A percentile compares a stretch with the other conserved stretches of the same genome.
These are phyloP conservation scores for Pseudocercospora fuligena DNA, from an alignment of 2,329 filamentous ascomycete species.

Conservation along the genomic window DNA sequence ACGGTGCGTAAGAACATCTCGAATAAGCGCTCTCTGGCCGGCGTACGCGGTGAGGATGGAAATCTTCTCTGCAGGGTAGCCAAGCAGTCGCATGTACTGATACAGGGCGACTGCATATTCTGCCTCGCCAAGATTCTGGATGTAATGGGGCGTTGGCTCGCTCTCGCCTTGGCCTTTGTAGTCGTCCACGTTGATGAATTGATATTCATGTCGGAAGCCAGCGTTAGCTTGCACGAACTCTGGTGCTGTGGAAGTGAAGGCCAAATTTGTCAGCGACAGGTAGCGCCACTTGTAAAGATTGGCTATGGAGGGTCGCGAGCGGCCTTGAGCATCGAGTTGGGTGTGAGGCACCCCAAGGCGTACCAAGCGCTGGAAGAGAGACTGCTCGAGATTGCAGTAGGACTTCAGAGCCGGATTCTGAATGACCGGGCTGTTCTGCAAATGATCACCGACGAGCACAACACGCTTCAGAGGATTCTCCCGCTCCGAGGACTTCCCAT, in stretches of 20 bases:
- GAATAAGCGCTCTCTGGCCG: conserved; percentile 85
- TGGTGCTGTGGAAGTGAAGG: conserved; percentile 67
- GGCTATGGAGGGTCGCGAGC: conserved; percentile 84
- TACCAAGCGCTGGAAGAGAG: conserved; percentile 87
- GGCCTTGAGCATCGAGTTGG: conserved; percentile 89
- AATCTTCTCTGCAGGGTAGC: conserved; percentile 83
- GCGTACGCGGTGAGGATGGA: conserved; percentile 93
- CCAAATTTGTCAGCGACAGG: conserved; percentile 75
- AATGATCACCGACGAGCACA: conserved; percentile 91
- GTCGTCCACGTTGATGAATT: conserved; percentile 93
- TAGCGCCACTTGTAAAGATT: conserved; percentile 95
- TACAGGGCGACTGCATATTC: conserved; percentile 96
- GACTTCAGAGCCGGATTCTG: conserved; percentile 93
- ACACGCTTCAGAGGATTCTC: conserved; percentile 81
- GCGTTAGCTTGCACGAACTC: conserved; percentile 86
- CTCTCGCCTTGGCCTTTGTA: conserved; percentile 89
- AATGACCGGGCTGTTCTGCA: conserved; percentile 94
- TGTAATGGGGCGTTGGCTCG: conserved; percentile 90
- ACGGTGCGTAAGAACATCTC: conserved; percentile 81
- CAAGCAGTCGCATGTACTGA: conserved; percentile 95
- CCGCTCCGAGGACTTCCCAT: conserved; percentile 45
- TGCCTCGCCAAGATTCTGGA: conserved; percentile 94
- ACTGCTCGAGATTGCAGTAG: conserved; percentile 95
- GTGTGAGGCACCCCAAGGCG: conserved; percentile 91
- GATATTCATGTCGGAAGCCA: conserved; percentile 91